A percentile compares a stretch with the other conserved stretches of the same genome.
Evolutionary conservation across 768 basidiomycete species (phyloP).

Genomic region (Rossbeevera mucosa): DNA sequence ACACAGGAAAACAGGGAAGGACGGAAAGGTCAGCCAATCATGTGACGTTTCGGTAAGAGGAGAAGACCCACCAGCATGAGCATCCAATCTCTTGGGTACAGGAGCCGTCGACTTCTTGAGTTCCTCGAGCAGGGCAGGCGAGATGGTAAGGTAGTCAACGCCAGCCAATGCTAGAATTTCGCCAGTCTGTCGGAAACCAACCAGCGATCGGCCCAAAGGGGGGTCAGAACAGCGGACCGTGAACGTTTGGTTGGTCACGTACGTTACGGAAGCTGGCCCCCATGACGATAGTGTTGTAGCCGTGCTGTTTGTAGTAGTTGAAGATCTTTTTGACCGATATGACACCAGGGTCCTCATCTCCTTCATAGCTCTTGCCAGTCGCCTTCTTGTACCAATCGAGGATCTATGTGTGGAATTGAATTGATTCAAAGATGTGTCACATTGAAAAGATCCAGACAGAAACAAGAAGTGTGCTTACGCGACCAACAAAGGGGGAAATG

Average conservation of each 20-base stretch:
- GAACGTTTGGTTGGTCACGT: constrained; percentile 26
- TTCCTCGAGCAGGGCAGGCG: constrained; percentile 86
- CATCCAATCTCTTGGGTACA: constrained; percentile 83
- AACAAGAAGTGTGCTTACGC: constrained; percentile 49
- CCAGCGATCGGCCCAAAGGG: constrained; percentile 2
- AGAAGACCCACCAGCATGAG: constrained; percentile 47
- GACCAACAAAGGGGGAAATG: constrained; percentile 99
- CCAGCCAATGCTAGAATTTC: constrained; percentile 96
- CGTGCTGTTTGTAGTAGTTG: constrained; percentile 99
- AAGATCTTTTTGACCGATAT: constrained; percentile 94
- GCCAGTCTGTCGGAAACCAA: constrained; percentile 48
- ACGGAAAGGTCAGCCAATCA: constrained; percentile 12
- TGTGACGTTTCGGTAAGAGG: background rate
- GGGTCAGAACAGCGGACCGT: constrained; percentile 2
- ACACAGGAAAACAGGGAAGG: background rate
- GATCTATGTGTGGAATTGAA: constrained; percentile 50
- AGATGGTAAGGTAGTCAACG: constrained; percentile 96
- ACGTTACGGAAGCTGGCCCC: constrained; percentile 99
- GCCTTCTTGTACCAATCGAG: constrained; percentile 99
- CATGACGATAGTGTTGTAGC: constrained; percentile 99
- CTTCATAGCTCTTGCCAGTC: constrained; percentile 82
- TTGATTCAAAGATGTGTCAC: background rate
- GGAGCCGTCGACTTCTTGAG: constrained; percentile 74
- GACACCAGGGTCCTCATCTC: constrained; percentile 94
- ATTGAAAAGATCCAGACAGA: constrained; percentile 9